A percentile compares a stretch with the other conserved stretches of the same genome.
These are phyloP conservation scores for Thelonectria rubi DNA, from an alignment of 2,329 filamentous ascomycete species.

Conservation along the genomic window DNA sequence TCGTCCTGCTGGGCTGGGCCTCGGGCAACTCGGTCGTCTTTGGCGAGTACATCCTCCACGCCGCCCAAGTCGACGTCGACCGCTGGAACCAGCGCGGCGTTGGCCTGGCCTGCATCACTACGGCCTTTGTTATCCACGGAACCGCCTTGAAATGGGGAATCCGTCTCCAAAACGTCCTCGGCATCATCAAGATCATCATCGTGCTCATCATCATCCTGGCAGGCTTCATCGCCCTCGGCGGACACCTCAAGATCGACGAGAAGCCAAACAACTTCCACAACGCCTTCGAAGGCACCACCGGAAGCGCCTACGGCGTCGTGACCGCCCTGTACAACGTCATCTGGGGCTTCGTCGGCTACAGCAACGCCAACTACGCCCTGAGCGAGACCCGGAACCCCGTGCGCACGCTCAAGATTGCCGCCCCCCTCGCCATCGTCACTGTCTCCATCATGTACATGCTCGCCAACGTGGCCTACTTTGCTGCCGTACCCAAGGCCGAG, in stretches of 20 bases:
- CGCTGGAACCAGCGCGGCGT: conserved; percentile 74
- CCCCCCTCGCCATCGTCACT: conserved; percentile 65
- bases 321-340: conserved; percentile 77
- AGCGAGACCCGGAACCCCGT: conserved; percentile 73
- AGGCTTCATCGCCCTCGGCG: conserved; percentile 69
- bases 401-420: conserved; percentile 71
- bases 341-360: conserved; percentile 75
- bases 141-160: conserved; percentile 72
- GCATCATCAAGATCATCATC: conserved; percentile 71
- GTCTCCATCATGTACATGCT: conserved; percentile 72
- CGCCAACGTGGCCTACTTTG: conserved; percentile 74
- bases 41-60: conserved; percentile 75
- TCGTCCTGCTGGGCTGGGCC: conserved; percentile 71
- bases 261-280: conserved; percentile 71
- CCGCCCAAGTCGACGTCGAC: conserved; percentile 67
- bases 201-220: conserved; percentile 71
- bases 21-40: conserved; percentile 75
- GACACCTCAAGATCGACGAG: conserved; percentile 65
- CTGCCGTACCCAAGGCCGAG: conserved; percentile 62
- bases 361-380: conserved; percentile 73
- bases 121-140: conserved; percentile 72
- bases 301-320: conserved; percentile 72
- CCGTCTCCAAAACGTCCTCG: conserved; percentile 72
- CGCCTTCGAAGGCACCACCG: conserved; percentile 72
- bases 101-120: conserved; percentile 72